phyloP scores from a whole-genome alignment of 257 asterid genomes.

The Salvia miltiorrhiza region DNA sequence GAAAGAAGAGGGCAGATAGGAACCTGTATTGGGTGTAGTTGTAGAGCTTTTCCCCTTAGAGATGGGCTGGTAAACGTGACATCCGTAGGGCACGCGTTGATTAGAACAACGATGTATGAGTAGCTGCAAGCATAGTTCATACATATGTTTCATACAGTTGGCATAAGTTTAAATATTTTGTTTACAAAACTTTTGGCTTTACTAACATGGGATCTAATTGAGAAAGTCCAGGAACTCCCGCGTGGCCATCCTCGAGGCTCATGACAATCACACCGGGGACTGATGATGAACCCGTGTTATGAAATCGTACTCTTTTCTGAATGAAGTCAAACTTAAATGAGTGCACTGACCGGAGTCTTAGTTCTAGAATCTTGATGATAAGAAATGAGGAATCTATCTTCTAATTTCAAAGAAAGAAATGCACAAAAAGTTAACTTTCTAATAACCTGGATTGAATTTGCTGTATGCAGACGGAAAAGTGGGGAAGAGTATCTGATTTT shows the following conservation, averaged over 20 bases:
- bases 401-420: not conserved
- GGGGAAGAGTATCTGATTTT: slow-evolving; percentile 92
- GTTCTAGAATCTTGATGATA: not conserved
- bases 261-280: slow-evolving; percentile 76
- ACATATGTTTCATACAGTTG: slow-evolving; percentile 9
- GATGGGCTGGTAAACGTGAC: slow-evolving; percentile 49
- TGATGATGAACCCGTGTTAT: slow-evolving; percentile 75
- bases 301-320: slow-evolving; percentile 84
- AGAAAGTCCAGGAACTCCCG: slow-evolving; percentile 61
- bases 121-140: slow-evolving; percentile 47
- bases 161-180: not conserved
- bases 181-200: not conserved
- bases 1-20: not conserved
- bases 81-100: slow-evolving; percentile 60
- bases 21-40: slow-evolving; percentile 88
- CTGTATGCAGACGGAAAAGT: slow-evolving; percentile 76
- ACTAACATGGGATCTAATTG: slow-evolving; percentile 76
- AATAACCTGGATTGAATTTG: slow-evolving; percentile 74
- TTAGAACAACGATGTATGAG: slow-evolving; percentile 54
- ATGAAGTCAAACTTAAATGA: slow-evolving; percentile 10
- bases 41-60: slow-evolving; percentile 53
- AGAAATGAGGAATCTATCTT: no score
- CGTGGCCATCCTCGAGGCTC: slow-evolving; percentile 89
- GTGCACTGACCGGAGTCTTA: not conserved
- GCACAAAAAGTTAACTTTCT: not conserved